Evolutionary conservation across 2,329 filamentous ascomycete species (phyloP).

Genomic region (Cucurbitaria berberidis): DNA sequence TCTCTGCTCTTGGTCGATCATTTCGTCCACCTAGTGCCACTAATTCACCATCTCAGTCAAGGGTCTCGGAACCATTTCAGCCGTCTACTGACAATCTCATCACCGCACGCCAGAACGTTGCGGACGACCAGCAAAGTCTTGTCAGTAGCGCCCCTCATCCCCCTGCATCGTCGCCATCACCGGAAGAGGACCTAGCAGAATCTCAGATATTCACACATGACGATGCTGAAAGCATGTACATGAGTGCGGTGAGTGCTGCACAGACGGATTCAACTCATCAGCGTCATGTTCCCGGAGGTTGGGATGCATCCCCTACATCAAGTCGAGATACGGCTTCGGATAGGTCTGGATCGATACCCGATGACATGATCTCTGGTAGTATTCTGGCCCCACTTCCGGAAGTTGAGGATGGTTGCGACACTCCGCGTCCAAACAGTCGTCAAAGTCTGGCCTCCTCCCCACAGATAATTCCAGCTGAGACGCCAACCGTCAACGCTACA

Average conservation of each 20-base stretch:
- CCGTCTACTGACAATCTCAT: conserved; percentile 19
- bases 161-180: conserved; percentile 9
- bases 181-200: conserved; percentile 39
- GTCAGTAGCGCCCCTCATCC: conserved; percentile 4
- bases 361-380: conserved; percentile 40
- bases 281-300: conserved; percentile 50
- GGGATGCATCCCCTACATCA: conserved; percentile 48
- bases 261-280: conserved; percentile 26
- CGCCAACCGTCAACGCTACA: conserved; percentile 1
- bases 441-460: conserved; percentile 32
- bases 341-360: conserved; percentile 33
- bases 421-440: conserved; percentile 46
- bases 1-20: conserved; percentile 31
- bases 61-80: conserved; percentile 5
- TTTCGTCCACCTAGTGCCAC: conserved; percentile 15
- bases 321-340: conserved; percentile 38
- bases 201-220: conserved; percentile 79
- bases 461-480: conserved; percentile 2
- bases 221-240: conserved; percentile 85
- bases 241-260: conserved; percentile 67
- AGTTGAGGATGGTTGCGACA: conserved; percentile 47
- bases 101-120: conserved; percentile 17
- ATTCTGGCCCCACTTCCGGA: conserved; percentile 38
- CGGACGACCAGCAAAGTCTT: conserved; percentile 9
- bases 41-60: conserved; percentile 16